phyloP scores from a whole-genome alignment of 116 monocot genomes.

The Zostera marina region DNA sequence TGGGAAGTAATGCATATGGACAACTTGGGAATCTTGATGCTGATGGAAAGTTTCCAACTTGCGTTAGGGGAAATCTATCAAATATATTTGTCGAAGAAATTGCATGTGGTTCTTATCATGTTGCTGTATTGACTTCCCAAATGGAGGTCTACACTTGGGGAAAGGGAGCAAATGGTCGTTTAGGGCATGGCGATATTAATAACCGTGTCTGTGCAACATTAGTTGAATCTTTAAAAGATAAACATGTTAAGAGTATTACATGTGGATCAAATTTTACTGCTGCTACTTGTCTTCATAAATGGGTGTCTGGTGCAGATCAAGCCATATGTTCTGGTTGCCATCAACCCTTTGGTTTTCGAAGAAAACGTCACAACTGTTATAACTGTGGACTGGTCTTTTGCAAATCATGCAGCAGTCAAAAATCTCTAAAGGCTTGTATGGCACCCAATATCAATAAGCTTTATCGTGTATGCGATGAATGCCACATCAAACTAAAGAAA shows the following conservation, averaged over 20 bases:
- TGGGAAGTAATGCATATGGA: constrained; percentile 84
- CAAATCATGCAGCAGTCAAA: constrained; percentile 71
- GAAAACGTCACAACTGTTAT: constrained; percentile 92
- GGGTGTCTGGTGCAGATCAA: constrained; percentile 81
- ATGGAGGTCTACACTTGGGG: constrained; percentile 97
- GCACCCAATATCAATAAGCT: constrained; percentile 67
- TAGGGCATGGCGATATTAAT: constrained; percentile 86
- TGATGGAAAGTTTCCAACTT: constrained; percentile 48
- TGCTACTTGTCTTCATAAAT: constrained; percentile 79
- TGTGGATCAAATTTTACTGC: constrained; percentile 96
- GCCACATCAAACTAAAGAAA: constrained; percentile 55
- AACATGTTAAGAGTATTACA: constrained; percentile 74
- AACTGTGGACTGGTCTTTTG: constrained; percentile 92
- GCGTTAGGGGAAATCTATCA: constrained; percentile 63
- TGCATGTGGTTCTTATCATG: constrained; percentile 83
- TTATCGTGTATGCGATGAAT: constrained; percentile 86
- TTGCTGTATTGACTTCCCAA: constrained; percentile 77
- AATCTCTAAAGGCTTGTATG: constrained; percentile 70
- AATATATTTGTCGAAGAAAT: constrained; percentile 69
- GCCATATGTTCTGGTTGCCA: constrained; percentile 79
- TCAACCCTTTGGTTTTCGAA: constrained; percentile 71
- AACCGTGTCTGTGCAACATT: constrained; percentile 56
- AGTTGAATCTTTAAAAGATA: constrained; percentile 83
- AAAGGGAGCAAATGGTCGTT: constrained; percentile 73
- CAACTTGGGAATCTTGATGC: constrained; percentile 69